phyloP scores from a whole-genome alignment of 164 flowering plant species.

The Chimonanthus praecox region DNA sequence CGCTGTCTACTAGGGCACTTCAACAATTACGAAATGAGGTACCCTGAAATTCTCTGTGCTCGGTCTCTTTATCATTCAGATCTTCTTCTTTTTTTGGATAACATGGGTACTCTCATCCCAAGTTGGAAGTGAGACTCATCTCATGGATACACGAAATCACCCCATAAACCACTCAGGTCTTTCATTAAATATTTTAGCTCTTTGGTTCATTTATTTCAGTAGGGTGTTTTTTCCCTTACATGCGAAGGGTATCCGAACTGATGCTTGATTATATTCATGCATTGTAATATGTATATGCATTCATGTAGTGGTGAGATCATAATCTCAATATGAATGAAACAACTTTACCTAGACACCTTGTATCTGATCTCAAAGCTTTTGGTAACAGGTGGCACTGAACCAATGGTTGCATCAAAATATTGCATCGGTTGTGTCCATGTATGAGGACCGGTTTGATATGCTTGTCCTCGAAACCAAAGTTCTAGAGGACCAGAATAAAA shows the following conservation, averaged over 20 bases:
- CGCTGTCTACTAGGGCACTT: slow-evolving; percentile 76
- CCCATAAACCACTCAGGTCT: no score
- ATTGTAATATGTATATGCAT: neutral
- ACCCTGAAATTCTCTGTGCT: neutral
- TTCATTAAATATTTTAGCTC: neutral
- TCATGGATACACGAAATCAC: no score
- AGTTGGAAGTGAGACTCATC: no score
- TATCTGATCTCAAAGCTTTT: slow-evolving; percentile 5
- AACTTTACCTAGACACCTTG: neutral
- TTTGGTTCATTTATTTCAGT: neutral
- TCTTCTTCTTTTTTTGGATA: no score
- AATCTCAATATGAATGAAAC: neutral
- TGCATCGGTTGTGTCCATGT: slow-evolving; percentile 77
- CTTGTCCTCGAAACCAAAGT: slow-evolving; percentile 38
- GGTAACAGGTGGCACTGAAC: slow-evolving; percentile 60
- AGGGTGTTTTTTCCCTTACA: neutral
- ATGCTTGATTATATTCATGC: neutral
- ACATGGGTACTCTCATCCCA: no score
- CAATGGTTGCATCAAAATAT: slow-evolving; percentile 84
- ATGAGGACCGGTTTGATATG: slow-evolving; percentile 90
- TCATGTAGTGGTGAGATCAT: neutral
- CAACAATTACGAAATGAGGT: slow-evolving; percentile 96
- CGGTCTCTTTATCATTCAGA: neutral
- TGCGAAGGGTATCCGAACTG: neutral
- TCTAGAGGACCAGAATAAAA: slow-evolving; percentile 26